Evolutionary conservation across 1,139 yeast species (phyloP).

Genomic region (Lodderomyces pseudojiufengensis): DNA sequence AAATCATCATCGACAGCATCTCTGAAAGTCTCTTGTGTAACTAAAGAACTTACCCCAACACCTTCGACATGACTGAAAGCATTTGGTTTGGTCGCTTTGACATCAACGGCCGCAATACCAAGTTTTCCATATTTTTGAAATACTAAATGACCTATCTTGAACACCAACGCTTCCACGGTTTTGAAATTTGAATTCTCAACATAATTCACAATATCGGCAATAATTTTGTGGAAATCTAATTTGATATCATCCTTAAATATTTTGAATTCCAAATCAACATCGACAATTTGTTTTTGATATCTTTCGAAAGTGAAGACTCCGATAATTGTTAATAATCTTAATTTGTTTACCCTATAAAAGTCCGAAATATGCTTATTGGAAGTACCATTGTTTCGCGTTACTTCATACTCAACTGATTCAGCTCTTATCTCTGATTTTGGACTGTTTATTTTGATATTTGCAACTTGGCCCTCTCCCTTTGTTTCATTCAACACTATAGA

Average conservation of each 20-base stretch:
- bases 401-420: slow-evolving; percentile 39
- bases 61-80: slow-evolving; percentile 86
- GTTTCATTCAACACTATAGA: slow-evolving; percentile 45
- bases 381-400: slow-evolving; percentile 23
- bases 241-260: slow-evolving; percentile 34
- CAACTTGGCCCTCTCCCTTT: slow-evolving; percentile 51
- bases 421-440: slow-evolving; percentile 59
- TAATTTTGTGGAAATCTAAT: slow-evolving; percentile 32
- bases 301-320: slow-evolving; percentile 94
- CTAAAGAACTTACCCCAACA: slow-evolving; percentile 76
- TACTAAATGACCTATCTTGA: slow-evolving; percentile 64
- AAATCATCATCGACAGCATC: slow-evolving; percentile 13
- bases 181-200: slow-evolving; percentile 77
- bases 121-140: slow-evolving; percentile 30
- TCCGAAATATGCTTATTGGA: slow-evolving; percentile 14
- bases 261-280: slow-evolving; percentile 49
- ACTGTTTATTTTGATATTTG: slow-evolving; percentile 42
- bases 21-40: slow-evolving; percentile 38
- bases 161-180: slow-evolving; percentile 89
- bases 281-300: slow-evolving; percentile 68
- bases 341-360: slow-evolving; percentile 43
- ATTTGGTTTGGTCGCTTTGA: slow-evolving; percentile 77
- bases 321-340: slow-evolving; percentile 68
- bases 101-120: slow-evolving; percentile 42
- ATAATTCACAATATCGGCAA: slow-evolving; percentile 48